A percentile compares a stretch with the other conserved stretches of the same genome.
These are phyloP conservation scores for Neocatenulostroma microsporum DNA, from an alignment of 2,329 filamentous ascomycete genomes.

Conservation along the genomic window DNA sequence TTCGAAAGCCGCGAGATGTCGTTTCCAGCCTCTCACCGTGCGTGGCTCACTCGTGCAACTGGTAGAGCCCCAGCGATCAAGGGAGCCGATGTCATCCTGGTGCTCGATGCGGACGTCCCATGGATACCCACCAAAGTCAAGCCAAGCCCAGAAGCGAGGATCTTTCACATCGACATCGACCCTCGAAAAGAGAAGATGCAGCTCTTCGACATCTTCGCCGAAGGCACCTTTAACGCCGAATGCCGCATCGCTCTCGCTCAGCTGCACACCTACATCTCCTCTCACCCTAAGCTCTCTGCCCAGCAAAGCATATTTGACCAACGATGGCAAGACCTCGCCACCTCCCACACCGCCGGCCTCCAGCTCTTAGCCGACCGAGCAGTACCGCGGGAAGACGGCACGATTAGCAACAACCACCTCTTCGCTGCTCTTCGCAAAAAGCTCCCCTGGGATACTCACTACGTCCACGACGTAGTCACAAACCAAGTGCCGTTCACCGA, in stretches of 20 bases:
- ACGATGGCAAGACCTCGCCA: no score
- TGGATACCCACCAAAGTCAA: slow-evolving; percentile 70
- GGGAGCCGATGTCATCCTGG: slow-evolving; percentile 69
- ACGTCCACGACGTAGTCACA: slow-evolving; percentile 15
- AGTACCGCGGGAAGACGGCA: no score
- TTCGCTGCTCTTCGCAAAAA: slow-evolving; percentile 6
- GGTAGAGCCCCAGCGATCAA: slow-evolving; percentile 62
- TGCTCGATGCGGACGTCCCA: slow-evolving; percentile 78
- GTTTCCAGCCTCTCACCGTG: slow-evolving; percentile 58
- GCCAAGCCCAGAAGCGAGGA: slow-evolving; percentile 45
- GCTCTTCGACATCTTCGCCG: slow-evolving; percentile 45
- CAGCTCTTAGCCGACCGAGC: no score
- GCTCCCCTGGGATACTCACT: slow-evolving; percentile 10
- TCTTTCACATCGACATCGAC: slow-evolving; percentile 57
- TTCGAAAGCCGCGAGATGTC: slow-evolving; percentile 69
- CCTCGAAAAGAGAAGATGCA: slow-evolving; percentile 53
- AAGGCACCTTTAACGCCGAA: slow-evolving; percentile 42
- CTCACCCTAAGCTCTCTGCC: not conserved
- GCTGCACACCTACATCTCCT: slow-evolving; percentile 32
- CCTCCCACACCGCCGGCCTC: no score
- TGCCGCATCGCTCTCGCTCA: slow-evolving; percentile 54
- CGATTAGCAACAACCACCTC: slow-evolving; percentile 10
- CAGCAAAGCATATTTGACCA: not conserved
- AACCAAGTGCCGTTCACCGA: slow-evolving; percentile 11
- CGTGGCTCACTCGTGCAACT: slow-evolving; percentile 52